Conservation (phyloP, 2,329 filamentous ascomycete genomes). For the Amesomyces nigricolor region DNA sequence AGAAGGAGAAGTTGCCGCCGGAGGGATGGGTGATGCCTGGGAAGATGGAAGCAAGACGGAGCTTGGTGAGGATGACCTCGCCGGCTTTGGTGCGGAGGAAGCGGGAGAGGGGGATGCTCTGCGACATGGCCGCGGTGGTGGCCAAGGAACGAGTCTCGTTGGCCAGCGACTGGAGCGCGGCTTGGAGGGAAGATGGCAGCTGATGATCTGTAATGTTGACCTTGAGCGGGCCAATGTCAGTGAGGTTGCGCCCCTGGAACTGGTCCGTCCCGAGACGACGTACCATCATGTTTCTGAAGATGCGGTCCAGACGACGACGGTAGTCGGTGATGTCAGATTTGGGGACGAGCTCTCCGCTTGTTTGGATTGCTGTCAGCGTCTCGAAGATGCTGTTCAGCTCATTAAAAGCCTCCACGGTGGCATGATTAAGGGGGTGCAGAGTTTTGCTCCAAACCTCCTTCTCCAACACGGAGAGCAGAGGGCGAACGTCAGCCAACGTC, state of each 20-base stretch:
- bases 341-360: constrained; percentile 2
- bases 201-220: constrained; percentile 23
- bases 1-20: constrained; percentile 16
- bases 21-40: constrained; percentile 14
- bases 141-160: constrained; percentile 1
- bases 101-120: not conserved
- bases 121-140: not conserved
- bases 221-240: constrained; percentile 19
- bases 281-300: constrained; percentile 20
- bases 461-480: constrained; percentile 15
- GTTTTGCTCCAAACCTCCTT: constrained; percentile 6
- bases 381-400: constrained; percentile 11
- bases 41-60: constrained; percentile 23
- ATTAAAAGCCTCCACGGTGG: constrained; percentile 12
- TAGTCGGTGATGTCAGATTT: constrained; percentile 11
- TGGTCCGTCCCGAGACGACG: constrained; percentile 21
- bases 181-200: constrained; percentile 1
- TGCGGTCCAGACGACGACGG: constrained; percentile 11
- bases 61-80: constrained; percentile 14
- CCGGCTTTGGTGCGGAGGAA: constrained; percentile 10
- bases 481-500: constrained; percentile 17
- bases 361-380: constrained; percentile 4
- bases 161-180: constrained; percentile 11
- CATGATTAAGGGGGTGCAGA: constrained; percentile 9
- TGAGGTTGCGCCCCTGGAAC: constrained; percentile 20